These are phyloP conservation scores for Diutina scorzettiae DNA, from an alignment of 1,139 yeast species.

Conservation along the genomic window DNA sequence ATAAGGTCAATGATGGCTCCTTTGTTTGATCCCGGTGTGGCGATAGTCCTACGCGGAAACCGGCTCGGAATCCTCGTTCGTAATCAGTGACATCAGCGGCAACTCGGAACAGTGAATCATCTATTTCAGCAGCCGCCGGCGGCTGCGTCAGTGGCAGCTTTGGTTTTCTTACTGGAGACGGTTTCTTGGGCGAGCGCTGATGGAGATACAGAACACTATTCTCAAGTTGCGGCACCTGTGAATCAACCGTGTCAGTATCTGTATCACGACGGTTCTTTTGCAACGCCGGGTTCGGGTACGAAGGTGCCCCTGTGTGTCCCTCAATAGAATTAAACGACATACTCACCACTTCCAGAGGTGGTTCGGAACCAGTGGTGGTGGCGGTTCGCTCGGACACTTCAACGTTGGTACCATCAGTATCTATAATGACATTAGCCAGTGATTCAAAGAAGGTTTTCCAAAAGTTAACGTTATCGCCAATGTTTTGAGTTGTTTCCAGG, in stretches of 20 bases:
- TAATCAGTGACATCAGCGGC: background rate
- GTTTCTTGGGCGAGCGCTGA: too few species aligned
- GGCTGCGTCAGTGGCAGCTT: too few species aligned
- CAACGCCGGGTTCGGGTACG: background rate
- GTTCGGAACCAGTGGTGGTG: background rate
- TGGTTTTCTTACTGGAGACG: too few species aligned
- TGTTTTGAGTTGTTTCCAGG: background rate
- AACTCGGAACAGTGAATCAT: background rate
- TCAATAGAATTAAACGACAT: constrained; percentile 1
- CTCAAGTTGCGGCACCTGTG: too few species aligned
- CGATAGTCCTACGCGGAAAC: background rate
- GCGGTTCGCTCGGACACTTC: background rate
- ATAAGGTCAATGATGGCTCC: background rate
- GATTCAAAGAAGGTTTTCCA: background rate
- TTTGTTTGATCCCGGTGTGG: background rate
- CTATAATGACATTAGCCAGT: background rate
- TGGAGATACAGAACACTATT: too few species aligned
- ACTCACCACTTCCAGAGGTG: constrained; percentile 1
- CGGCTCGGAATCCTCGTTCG: background rate
- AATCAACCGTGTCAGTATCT: background rate
- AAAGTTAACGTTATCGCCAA: background rate
- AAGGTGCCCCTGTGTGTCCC: background rate
- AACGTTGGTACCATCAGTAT: background rate
- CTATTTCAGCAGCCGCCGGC: too few species aligned
- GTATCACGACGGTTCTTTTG: background rate